A percentile compares a stretch with the other conserved stretches of the same genome.
Evolutionary conservation across 768 basidiomycete genomes (phyloP).

Genomic region (Chlorophyllum brunneum): DNA sequence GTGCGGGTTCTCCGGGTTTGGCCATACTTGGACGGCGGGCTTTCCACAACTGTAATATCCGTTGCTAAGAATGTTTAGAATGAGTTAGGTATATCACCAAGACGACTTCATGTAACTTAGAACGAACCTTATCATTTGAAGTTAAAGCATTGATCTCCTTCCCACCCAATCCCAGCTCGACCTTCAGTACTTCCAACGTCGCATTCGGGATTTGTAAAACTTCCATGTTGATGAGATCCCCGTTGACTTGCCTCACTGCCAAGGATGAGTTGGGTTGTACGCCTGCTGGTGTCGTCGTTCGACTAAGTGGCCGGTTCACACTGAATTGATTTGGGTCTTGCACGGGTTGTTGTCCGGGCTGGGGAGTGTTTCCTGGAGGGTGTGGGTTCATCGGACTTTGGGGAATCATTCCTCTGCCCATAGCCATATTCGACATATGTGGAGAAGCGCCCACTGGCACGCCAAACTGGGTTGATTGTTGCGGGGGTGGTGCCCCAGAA

Average conservation of each 20-base stretch:
- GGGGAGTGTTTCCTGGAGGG: slow-evolving; percentile 29
- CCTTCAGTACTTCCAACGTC: slow-evolving; percentile 31
- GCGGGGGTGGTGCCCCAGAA: slow-evolving; percentile 19
- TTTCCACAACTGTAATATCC: slow-evolving; percentile 24
- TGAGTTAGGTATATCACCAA: background rate
- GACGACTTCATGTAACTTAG: background rate
- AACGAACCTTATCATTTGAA: slow-evolving; percentile 57
- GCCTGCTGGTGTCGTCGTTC: slow-evolving; percentile 49
- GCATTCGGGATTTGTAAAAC: slow-evolving; percentile 34
- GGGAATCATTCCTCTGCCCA: slow-evolving; percentile 41
- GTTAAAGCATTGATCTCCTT: slow-evolving; percentile 43
- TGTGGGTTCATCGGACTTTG: slow-evolving; percentile 32
- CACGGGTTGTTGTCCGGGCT: slow-evolving; percentile 17
- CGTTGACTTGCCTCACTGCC: slow-evolving; percentile 33
- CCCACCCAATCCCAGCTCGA: slow-evolving; percentile 39
- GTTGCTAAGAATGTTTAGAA: slow-evolving; percentile 24
- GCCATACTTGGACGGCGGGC: slow-evolving; percentile 4
- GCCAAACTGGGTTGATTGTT: slow-evolving; percentile 38
- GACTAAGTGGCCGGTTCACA: slow-evolving; percentile 54
- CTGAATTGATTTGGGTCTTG: slow-evolving; percentile 31
- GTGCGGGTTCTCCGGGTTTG: slow-evolving; percentile 29
- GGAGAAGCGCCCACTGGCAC: slow-evolving; percentile 49
- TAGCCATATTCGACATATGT: slow-evolving; percentile 40
- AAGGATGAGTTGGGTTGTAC: slow-evolving; percentile 59
- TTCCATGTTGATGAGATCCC: slow-evolving; percentile 34